Percentiles rank a stretch among this genome's conserved stretches.
phyloP scores from a whole-genome alignment of 768 basidiomycete genomes.

The Lactarius indigo region DNA sequence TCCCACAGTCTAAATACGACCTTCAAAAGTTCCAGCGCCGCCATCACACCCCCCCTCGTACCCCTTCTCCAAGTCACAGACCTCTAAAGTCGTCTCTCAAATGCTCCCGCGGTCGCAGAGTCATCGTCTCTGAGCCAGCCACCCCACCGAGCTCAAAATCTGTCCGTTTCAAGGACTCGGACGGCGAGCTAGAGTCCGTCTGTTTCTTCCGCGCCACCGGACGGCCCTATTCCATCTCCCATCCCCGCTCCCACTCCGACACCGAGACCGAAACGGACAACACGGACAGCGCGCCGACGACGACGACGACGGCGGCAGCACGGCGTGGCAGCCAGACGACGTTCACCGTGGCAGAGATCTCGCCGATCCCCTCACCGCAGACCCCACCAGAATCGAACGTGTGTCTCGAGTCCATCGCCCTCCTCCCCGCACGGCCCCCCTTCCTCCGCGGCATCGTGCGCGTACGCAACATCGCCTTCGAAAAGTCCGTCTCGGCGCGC shows the following conservation, averaged over 20 bases:
- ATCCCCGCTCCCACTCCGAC: neutral
- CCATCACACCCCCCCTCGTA: neutral
- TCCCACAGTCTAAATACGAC: neutral
- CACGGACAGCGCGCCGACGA: neutral
- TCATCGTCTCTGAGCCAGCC: too few relatives aligned
- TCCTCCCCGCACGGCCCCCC: neutral
- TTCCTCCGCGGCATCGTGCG: conserved; percentile 40
- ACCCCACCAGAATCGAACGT: neutral
- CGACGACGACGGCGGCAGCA: too few relatives aligned
- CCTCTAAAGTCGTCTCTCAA: conserved; percentile 9
- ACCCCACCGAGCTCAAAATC: neutral
- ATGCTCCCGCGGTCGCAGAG: neutral
- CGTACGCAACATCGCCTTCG: conserved; percentile 46
- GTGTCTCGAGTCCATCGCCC: conserved; percentile 9
- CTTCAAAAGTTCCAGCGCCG: neutral
- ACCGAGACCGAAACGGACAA: conserved; percentile 13
- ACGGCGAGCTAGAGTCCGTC: conserved; percentile 3
- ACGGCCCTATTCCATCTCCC: conserved; percentile 8
- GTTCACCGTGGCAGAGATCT: neutral
- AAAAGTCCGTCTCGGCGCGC: conserved; percentile 44
- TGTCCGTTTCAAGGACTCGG: conserved; percentile 13
- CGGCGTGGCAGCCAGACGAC: neutral
- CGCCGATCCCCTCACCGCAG: conserved; percentile 1
- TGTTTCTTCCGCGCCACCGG: conserved; percentile 3
- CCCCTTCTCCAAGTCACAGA: neutral